Conservation (phyloP, 2,329 filamentous ascomycete species). For the Claviceps pusilla region DNA sequence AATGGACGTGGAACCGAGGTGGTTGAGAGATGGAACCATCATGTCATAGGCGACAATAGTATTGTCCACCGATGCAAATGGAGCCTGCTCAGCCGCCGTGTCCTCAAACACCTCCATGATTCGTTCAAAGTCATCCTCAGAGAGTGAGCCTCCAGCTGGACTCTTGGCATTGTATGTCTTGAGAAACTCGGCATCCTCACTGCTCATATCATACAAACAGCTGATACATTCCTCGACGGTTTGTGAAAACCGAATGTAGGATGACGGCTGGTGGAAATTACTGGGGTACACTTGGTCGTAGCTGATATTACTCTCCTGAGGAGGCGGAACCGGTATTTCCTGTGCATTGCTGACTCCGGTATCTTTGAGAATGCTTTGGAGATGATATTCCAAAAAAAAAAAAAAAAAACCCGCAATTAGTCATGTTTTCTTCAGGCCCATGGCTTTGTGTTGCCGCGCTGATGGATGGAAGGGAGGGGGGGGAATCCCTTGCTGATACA, state of each 20-base stretch:
- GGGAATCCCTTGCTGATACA: too few relatives aligned
- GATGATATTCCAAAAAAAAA: slow-evolving; percentile 72
- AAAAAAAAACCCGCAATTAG: neutral
- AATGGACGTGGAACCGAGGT: slow-evolving; percentile 33
- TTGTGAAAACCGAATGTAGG: slow-evolving; percentile 94
- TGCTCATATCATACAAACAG: slow-evolving; percentile 85
- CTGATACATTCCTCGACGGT: slow-evolving; percentile 93
- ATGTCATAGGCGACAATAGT: slow-evolving; percentile 64
- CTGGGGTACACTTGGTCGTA: slow-evolving; percentile 82
- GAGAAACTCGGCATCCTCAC: slow-evolving; percentile 76
- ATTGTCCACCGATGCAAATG: slow-evolving; percentile 80
- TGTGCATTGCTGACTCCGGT: slow-evolving; percentile 40
- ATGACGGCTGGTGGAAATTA: slow-evolving; percentile 67
- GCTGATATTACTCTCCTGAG: slow-evolving; percentile 50
- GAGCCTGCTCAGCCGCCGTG: slow-evolving; percentile 66
- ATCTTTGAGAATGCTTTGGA: slow-evolving; percentile 61
- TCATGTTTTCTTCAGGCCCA: neutral
- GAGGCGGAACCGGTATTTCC: slow-evolving; percentile 52
- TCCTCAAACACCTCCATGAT: slow-evolving; percentile 93
- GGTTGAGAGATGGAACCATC: slow-evolving; percentile 53
- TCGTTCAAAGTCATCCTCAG: slow-evolving; percentile 83
- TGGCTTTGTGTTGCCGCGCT: neutral
- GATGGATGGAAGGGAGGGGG: neutral
- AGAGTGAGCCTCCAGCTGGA: slow-evolving; percentile 48
- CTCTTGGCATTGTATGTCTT: slow-evolving; percentile 70